A percentile compares a stretch with the other conserved stretches of the same genome.
Conservation (phyloP, 768 basidiomycete genomes). For the Coprinopsis strossmayeri region DNA sequence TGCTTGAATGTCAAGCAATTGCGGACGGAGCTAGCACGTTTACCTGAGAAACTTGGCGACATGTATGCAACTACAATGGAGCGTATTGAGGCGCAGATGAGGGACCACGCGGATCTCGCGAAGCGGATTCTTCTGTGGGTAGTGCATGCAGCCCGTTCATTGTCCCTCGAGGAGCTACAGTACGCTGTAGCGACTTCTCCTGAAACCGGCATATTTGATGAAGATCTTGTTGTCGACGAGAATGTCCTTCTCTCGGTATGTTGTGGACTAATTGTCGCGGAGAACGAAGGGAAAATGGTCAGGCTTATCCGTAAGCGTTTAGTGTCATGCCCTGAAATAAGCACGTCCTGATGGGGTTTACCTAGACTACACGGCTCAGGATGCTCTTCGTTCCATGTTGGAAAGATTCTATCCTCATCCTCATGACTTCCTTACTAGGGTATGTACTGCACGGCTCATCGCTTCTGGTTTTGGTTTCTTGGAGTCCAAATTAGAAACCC, state of each 20-base stretch:
- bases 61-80: neutral
- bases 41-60: neutral
- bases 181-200: neutral
- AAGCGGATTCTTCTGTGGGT: constrained; percentile 1
- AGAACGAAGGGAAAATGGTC: neutral
- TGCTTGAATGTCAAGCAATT: neutral
- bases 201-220: neutral
- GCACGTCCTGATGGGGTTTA: neutral
- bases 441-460: neutral
- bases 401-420: neutral
- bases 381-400: neutral
- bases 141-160: neutral
- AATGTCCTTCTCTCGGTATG: neutral
- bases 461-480: neutral
- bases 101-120: neutral
- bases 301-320: constrained; percentile 2
- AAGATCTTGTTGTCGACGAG: neutral
- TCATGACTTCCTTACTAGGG: neutral
- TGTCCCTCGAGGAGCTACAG: constrained; percentile 1
- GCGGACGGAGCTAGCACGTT: neutral
- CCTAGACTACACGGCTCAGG: constrained; percentile 3
- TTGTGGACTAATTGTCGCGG: neutral
- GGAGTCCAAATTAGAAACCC: neutral
- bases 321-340: neutral
- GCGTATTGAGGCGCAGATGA: neutral